These are phyloP conservation scores for Arachis hypogaea DNA, from an alignment of 306 rosid species.

Conservation along the genomic window DNA sequence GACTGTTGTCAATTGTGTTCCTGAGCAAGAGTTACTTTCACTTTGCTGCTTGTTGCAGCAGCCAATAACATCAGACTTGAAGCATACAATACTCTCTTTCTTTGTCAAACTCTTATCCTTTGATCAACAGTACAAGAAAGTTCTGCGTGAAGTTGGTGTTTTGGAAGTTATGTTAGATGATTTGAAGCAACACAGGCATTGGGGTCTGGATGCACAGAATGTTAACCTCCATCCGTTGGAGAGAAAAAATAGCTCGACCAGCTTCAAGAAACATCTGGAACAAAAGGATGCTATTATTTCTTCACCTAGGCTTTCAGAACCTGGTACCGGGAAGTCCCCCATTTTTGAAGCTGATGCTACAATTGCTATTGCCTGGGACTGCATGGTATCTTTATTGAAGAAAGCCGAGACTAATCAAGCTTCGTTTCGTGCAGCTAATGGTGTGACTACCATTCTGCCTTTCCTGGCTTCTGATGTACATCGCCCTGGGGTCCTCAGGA, in stretches of 20 bases:
- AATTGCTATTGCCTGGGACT: slow-evolving; percentile 91
- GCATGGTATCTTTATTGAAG: slow-evolving; percentile 88
- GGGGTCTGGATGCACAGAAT: slow-evolving; percentile 66
- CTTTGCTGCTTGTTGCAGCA: slow-evolving; percentile 99
- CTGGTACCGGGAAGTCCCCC: slow-evolving; percentile 85
- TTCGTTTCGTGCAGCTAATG: slow-evolving; percentile 83
- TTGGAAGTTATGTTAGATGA: slow-evolving; percentile 96
- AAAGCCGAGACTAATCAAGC: slow-evolving; percentile 91
- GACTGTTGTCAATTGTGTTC: slow-evolving; percentile 97
- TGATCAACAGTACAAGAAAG: slow-evolving; percentile 97
- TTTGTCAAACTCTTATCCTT: slow-evolving; percentile 95
- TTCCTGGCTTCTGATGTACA: slow-evolving; percentile 82
- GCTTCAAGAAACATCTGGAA: slow-evolving; percentile 77
- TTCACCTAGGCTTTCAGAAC: slow-evolving; percentile 75
- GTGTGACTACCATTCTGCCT: slow-evolving; percentile 79
- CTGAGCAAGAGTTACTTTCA: slow-evolving; percentile 97
- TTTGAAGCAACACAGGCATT: slow-evolving; percentile 80
- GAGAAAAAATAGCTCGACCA: slow-evolving; percentile 67
- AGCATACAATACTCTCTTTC: slow-evolving; percentile 88
- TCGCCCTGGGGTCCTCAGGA: slow-evolving; percentile 89
- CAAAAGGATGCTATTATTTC: slow-evolving; percentile 82
- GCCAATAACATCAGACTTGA: slow-evolving; percentile 85
- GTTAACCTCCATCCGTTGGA: slow-evolving; percentile 56
- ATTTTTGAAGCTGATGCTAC: slow-evolving; percentile 86
- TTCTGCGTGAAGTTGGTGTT: slow-evolving; percentile 98